Evolutionary conservation across 2,329 filamentous ascomycete species (phyloP).

Genomic region (Trichoderma pleuroti): DNA sequence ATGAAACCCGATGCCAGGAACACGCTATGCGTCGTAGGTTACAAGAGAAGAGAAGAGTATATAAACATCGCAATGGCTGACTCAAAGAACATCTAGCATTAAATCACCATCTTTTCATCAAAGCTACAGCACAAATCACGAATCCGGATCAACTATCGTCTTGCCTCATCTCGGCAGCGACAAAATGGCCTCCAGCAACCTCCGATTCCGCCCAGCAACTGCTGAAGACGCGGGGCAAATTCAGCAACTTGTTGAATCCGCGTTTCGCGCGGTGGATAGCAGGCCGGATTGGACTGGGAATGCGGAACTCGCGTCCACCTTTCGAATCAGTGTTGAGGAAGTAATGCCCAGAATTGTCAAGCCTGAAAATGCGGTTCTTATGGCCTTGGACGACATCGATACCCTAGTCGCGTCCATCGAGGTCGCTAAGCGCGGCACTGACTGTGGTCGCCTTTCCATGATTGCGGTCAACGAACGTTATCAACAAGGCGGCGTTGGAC

Average conservation of each 20-base stretch:
- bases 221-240: constrained; percentile 34
- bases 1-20: neutral
- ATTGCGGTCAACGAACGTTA: constrained; percentile 33
- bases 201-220: constrained; percentile 38
- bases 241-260: constrained; percentile 37
- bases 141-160: no score
- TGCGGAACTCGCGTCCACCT: constrained; percentile 60
- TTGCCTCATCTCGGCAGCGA: no score
- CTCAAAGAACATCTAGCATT: neutral
- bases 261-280: constrained; percentile 40
- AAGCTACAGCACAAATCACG: neutral
- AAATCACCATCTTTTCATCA: neutral
- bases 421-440: constrained; percentile 26
- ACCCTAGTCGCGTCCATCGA: constrained; percentile 29
- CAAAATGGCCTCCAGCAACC: constrained; percentile 13
- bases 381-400: constrained; percentile 23
- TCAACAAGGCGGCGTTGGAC: constrained; percentile 35
- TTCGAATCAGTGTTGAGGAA: constrained; percentile 66
- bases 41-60: neutral
- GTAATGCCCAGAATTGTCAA: constrained; percentile 49
- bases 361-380: constrained; percentile 30
- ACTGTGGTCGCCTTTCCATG: constrained; percentile 32
- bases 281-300: constrained; percentile 36
- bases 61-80: neutral
- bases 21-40: neutral